These are phyloP conservation scores for Diaporthe australafricana DNA, from an alignment of 2,329 filamentous ascomycete species.

Conservation along the genomic window DNA sequence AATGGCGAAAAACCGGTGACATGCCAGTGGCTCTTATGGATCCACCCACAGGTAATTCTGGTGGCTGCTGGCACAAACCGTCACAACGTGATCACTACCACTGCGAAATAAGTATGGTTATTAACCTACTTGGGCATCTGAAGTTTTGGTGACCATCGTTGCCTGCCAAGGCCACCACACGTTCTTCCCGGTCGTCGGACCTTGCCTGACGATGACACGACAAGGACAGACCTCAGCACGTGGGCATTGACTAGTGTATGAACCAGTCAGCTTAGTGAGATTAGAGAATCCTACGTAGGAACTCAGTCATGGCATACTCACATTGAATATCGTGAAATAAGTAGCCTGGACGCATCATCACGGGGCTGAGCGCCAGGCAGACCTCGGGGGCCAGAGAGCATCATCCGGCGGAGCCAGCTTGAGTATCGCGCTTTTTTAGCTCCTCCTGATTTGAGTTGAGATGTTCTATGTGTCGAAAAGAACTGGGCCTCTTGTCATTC, in stretches of 20 bases:
- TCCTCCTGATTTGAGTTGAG: neutral
- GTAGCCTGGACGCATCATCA: neutral
- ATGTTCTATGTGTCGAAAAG: no score
- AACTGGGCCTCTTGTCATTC: no score
- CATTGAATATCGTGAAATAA: neutral
- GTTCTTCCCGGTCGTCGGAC: neutral
- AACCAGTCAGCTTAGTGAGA: conserved; percentile 4
- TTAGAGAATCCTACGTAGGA: no score
- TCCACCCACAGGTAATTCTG: no score
- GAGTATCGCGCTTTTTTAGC: neutral
- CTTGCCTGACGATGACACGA: no score
- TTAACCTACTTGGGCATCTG: neutral
- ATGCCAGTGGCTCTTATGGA: no score
- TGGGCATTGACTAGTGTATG: neutral
- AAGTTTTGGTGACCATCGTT: no score
- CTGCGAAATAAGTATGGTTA: no score
- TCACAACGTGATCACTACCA: no score
- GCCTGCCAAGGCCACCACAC: neutral
- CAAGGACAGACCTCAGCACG: neutral
- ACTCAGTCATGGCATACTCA: neutral
- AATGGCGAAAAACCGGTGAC: no score
- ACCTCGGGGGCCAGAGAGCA: no score
- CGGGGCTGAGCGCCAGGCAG: neutral
- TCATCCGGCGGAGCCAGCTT: neutral
- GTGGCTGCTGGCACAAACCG: no score